Percentiles rank a stretch among this genome's conserved stretches.
These are phyloP conservation scores for Metschnikowia santaceciliae DNA, from an alignment of 805 yeast genomes.

Conservation along the genomic window DNA sequence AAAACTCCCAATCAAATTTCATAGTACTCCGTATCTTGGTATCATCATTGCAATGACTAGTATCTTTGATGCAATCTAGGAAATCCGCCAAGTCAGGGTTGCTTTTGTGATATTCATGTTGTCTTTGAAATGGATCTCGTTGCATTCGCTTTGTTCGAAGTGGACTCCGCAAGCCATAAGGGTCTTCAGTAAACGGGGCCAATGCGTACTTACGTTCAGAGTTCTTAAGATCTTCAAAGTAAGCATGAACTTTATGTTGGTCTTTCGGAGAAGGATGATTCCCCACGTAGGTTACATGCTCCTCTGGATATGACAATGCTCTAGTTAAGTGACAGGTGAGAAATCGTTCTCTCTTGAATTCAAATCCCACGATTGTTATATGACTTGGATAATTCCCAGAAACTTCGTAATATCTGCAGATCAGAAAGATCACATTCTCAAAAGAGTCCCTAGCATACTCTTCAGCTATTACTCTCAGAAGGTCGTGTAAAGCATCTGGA, in stretches of 20 bases:
- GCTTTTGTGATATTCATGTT: conserved; percentile 33
- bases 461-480: conserved; percentile 45
- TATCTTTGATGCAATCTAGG: conserved; percentile 5
- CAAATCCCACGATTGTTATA: conserved; percentile 67
- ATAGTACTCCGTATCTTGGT: background rate
- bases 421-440: conserved; percentile 66
- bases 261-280: conserved; percentile 50
- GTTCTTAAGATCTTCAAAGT: conserved; percentile 43
- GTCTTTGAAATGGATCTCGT: conserved; percentile 55
- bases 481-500: conserved; percentile 1
- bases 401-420: conserved; percentile 49
- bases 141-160: conserved; percentile 44
- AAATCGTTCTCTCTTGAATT: conserved; percentile 65
- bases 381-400: conserved; percentile 44
- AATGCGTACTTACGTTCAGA: conserved; percentile 55
- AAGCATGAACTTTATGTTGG: conserved; percentile 21
- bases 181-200: conserved; percentile 49
- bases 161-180: conserved; percentile 49
- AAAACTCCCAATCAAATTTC: background rate
- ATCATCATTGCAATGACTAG: background rate
- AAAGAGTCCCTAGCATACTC: conserved; percentile 77
- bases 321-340: conserved; percentile 46
- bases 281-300: conserved; percentile 48
- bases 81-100: conserved; percentile 20
- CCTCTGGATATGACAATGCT: conserved; percentile 42